Base-by-base conservation (phyloP, 148 eudicot genomes). In the Camellia sinensis region DNA sequence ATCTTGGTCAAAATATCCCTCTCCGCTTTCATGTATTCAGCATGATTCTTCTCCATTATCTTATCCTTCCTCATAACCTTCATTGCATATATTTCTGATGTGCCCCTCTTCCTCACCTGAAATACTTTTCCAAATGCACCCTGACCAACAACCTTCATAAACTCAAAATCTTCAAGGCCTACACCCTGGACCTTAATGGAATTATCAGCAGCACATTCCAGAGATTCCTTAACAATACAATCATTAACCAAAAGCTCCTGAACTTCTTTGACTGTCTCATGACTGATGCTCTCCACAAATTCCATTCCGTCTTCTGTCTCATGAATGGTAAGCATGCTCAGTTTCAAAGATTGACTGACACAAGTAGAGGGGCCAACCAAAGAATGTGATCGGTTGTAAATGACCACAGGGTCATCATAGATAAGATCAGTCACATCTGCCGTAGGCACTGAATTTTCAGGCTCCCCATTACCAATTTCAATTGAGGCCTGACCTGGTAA, bases 11-110 rank as follows among this genome's bases (percentile, higher is more conserved):
- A 87, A 71, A 95, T 93, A 75, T 95, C 98, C 85, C 98, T 90
- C 85, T 95, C 98, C 5, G 94, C 92, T 81, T 90, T 91, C 97
- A 93, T 95, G 74, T 92, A 95, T 76, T 90, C 94, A 76, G 98
- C 97, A 85, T 93, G 98, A 77, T 93, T 91, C 83, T 81, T 85
- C 89, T 94, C 98, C 93, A 94, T 86, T 78, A 92, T 91, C 85
- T 90, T 95, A 81, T 95, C 98, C 84, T 95, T 95, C 82, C 95
- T 83, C 97, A 93, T 88, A 73, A 95, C 97, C 87, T 95, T 95
- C 98, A 95, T 93, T n/a, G 98, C 98, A 78, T 87, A 95, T 67
- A 93, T 90, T 84, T 95, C 98, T 61, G 83, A 80, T 14, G 97
- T 88, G 17, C 92, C 96, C 84, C 80, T 88, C 87, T 86, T 93